Evolutionary conservation across 148 eudicot genomes (phyloP).

Genomic region (Euryodendron excelsum): DNA sequence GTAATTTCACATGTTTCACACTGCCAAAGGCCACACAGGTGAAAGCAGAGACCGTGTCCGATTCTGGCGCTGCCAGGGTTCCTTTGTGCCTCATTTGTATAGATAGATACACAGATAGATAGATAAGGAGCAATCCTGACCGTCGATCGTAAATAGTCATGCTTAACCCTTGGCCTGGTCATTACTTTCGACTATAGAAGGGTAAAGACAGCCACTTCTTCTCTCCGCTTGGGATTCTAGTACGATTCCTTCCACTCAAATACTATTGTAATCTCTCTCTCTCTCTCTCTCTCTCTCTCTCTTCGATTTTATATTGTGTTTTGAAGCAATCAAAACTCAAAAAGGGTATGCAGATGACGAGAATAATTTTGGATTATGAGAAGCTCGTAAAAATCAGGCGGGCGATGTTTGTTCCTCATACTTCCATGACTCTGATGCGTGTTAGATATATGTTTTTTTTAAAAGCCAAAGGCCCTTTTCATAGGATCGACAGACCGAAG

Average conservation of each 20-base stretch:
- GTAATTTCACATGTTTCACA: conserved; percentile 7
- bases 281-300: not conserved
- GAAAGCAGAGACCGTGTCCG: too few relatives aligned
- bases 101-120: too few relatives aligned
- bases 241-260: not conserved
- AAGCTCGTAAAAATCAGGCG: conserved; percentile 20
- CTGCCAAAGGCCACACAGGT: too few relatives aligned
- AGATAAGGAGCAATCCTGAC: too few relatives aligned
- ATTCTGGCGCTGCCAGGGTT: too few relatives aligned
- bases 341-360: conserved; percentile 34
- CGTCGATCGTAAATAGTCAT: too few relatives aligned
- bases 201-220: too few relatives aligned
- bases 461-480: not conserved
- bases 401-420: conserved; percentile 33
- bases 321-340: not conserved
- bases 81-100: too few relatives aligned
- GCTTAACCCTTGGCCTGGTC: too few relatives aligned
- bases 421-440: conserved; percentile 62
- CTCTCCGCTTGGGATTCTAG: too few relatives aligned
- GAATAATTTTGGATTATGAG: conserved; percentile 17
- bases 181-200: too few relatives aligned
- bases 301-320: not conserved
- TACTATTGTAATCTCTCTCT: not conserved
- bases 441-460: too few relatives aligned
- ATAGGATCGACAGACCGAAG: not conserved